Conservation (phyloP, 768 basidiomycete genomes). For the Pholiota conissans region DNA sequence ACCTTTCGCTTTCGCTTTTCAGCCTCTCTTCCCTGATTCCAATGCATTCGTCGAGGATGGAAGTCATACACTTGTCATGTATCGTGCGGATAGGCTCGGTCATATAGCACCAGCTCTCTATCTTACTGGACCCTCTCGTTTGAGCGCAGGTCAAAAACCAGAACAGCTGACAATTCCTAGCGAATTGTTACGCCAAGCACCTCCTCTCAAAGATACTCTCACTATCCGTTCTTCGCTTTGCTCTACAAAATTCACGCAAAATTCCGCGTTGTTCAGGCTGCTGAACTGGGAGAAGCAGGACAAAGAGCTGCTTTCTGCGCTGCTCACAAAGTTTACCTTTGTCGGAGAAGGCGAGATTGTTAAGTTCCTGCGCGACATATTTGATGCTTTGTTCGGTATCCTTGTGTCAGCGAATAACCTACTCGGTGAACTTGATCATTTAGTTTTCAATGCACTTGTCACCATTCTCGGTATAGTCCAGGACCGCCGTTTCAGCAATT, state of each 20-base stretch:
- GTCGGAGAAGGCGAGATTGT: slow-evolving; percentile 94
- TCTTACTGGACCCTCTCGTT: slow-evolving; percentile 64
- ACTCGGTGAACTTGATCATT: slow-evolving; percentile 74
- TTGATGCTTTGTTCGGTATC: slow-evolving; percentile 91
- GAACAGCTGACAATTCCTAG: slow-evolving; percentile 60
- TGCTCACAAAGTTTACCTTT: slow-evolving; percentile 85
- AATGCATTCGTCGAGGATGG: slow-evolving; percentile 88
- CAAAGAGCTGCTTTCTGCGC: slow-evolving; percentile 63
- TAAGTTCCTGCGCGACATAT: slow-evolving; percentile 88
- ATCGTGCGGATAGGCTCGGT: slow-evolving; percentile 71
- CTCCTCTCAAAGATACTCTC: slow-evolving; percentile 75
- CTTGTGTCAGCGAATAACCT: slow-evolving; percentile 75
- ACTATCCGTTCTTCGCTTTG: slow-evolving; percentile 87
- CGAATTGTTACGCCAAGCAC: slow-evolving; percentile 64
- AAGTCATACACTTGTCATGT: slow-evolving; percentile 80
- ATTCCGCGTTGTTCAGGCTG: slow-evolving; percentile 76
- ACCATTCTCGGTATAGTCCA: slow-evolving; percentile 90
- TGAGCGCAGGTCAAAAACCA: slow-evolving; percentile 51
- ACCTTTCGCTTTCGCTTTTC: slow-evolving; percentile 91
- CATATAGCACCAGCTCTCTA: slow-evolving; percentile 71
- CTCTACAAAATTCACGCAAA: slow-evolving; percentile 91
- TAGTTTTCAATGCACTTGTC: slow-evolving; percentile 90
- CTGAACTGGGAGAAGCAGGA: slow-evolving; percentile 82
- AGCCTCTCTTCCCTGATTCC: slow-evolving; percentile 79
- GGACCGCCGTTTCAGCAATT: slow-evolving; percentile 93